These are phyloP conservation scores for Coniochaeta sp. DNA, from an alignment of 2,329 filamentous ascomycete species.

Conservation along the genomic window DNA sequence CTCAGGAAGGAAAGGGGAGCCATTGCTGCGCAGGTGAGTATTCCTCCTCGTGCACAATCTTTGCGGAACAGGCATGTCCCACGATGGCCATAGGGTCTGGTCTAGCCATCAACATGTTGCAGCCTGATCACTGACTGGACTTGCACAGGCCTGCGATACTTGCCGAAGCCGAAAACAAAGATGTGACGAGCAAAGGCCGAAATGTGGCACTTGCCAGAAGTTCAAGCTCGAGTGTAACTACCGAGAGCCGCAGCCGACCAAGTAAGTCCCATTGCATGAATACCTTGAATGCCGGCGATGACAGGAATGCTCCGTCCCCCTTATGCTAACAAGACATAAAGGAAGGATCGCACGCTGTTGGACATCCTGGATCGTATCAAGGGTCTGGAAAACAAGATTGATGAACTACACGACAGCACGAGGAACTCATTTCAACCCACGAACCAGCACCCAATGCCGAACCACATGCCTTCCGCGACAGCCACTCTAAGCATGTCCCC, in stretches of 20 bases:
- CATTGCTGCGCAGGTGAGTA: conserved; percentile 38
- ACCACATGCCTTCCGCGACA: background rate
- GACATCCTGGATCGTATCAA: conserved; percentile 53
- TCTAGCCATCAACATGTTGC: too few relatives aligned
- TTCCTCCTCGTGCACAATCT: too few relatives aligned
- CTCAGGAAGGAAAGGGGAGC: conserved; percentile 36
- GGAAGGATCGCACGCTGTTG: conserved; percentile 56
- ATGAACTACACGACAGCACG: conserved; percentile 30
- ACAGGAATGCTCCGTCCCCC: too few relatives aligned
- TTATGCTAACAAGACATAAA: conserved; percentile 23
- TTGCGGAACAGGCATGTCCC: too few relatives aligned
- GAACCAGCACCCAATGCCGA: background rate
- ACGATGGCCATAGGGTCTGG: too few relatives aligned
- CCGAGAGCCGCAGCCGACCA: conserved; percentile 53
- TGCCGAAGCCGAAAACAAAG: conserved; percentile 55
- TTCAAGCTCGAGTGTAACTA: conserved; percentile 54
- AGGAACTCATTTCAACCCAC: conserved; percentile 6
- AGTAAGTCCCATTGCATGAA: conserved; percentile 36
- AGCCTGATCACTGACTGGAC: background rate
- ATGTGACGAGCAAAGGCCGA: conserved; percentile 56
- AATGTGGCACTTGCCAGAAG: conserved; percentile 51
- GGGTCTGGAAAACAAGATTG: conserved; percentile 48
- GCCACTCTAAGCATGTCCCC: background rate
- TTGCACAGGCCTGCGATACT: conserved; percentile 48
- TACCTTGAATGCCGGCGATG: background rate